A percentile compares a stretch with the other conserved stretches of the same genome.
Evolutionary conservation across 805 yeast species (phyloP).

Genomic region (Barnettozyma wickerhamii): DNA sequence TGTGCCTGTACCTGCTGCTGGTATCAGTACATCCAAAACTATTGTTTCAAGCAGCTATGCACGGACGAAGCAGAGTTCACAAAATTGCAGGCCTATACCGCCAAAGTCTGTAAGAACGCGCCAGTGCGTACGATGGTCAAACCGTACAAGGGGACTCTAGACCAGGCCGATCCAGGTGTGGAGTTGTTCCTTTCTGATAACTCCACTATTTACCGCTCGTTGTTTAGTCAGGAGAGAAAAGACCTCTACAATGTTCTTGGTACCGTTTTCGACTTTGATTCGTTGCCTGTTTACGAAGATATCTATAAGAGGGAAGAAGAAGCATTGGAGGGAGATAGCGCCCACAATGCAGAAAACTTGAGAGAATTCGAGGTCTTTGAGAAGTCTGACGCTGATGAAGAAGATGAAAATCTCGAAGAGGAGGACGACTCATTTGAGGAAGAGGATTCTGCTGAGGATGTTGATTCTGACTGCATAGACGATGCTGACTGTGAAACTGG

Average conservation of each 20-base stretch:
- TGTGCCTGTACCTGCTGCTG: constrained; percentile 25
- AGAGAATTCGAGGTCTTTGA: not conserved
- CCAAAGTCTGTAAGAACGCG: constrained; percentile 11
- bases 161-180: not conserved
- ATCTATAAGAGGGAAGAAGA: not conserved
- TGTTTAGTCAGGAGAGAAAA: constrained; percentile 15
- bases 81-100: constrained; percentile 10
- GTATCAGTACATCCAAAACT: constrained; percentile 21
- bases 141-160: constrained; percentile 11
- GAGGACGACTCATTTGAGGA: not conserved
- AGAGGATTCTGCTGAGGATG: too few species aligned
- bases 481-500: not conserved
- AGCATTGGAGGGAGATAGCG: not conserved
- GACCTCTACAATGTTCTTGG: constrained; percentile 14
- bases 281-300: not conserved
- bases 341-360: not conserved
- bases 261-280: constrained; percentile 9
- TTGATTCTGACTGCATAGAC: too few species aligned
- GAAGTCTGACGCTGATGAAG: not conserved
- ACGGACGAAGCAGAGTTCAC: constrained; percentile 13
- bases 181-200: constrained; percentile 18
- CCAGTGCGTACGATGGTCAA: constrained; percentile 14
- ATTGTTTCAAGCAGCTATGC: constrained; percentile 23
- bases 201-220: constrained; percentile 18
- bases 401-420: not conserved